Conservation (phyloP, 441 rosid species). For the Brassica balearica region DNA sequence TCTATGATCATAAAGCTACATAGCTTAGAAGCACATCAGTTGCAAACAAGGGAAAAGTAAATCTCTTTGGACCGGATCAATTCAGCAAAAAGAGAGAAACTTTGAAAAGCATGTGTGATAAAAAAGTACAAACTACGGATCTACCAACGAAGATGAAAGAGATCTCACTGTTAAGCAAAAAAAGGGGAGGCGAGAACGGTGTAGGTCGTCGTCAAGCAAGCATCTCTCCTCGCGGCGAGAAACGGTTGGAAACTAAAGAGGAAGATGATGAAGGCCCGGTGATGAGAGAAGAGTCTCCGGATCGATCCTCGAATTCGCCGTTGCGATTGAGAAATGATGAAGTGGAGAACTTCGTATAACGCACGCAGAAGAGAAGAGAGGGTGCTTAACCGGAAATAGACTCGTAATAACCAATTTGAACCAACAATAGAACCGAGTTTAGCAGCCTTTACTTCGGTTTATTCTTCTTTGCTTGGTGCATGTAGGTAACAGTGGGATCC, state of each 20-base stretch:
- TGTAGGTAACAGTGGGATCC: too few relatives aligned
- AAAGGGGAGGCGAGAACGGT: too few relatives aligned
- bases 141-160: too few relatives aligned
- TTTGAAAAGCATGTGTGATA: too few relatives aligned
- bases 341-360: not conserved
- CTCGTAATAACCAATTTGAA: too few relatives aligned
- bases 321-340: not conserved
- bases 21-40: slow-evolving; percentile 10
- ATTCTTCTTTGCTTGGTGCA: too few relatives aligned
- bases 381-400: slow-evolving; percentile 20
- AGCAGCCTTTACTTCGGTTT: too few relatives aligned
- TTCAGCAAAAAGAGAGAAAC: slow-evolving; percentile 2
- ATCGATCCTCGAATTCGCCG: too few relatives aligned
- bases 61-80: not conserved
- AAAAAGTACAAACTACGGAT: too few relatives aligned
- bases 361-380: not conserved
- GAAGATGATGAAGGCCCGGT: not conserved
- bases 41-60: too few relatives aligned
- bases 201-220: not conserved
- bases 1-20: slow-evolving; percentile 9
- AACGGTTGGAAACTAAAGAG: not conserved
- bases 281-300: not conserved
- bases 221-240: not conserved
- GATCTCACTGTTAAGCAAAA: not conserved
- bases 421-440: too few relatives aligned